Percentiles rank a stretch among this genome's conserved stretches.
phyloP scores from a whole-genome alignment of 2,329 filamentous ascomycete species.

The Diaporthe helianthi region DNA sequence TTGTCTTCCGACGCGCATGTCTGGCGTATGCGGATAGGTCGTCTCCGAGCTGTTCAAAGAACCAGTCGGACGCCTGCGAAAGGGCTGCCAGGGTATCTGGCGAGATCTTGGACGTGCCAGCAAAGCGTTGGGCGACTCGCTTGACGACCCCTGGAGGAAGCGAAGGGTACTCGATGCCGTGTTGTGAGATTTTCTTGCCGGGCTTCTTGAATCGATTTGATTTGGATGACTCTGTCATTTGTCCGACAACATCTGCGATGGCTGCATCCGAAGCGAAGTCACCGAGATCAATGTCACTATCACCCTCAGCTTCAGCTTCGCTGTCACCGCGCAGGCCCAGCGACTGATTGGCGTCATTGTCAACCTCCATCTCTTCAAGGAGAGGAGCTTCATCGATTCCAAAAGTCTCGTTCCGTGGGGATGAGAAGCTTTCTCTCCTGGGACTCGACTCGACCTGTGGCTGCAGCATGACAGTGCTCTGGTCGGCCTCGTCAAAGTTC shows the following conservation, averaged over 20 bases:
- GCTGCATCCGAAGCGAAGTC: constrained; percentile 13
- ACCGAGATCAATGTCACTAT: constrained; percentile 37
- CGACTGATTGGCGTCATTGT: neutral
- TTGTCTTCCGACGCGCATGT: constrained; percentile 83
- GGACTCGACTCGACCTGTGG: constrained; percentile 40
- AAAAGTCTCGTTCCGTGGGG: constrained; percentile 41
- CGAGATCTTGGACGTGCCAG: constrained; percentile 73
- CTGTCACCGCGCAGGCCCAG: constrained; percentile 26
- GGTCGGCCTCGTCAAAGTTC: constrained; percentile 52
- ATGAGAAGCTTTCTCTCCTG: constrained; percentile 35
- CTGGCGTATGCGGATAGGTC: constrained; percentile 81
- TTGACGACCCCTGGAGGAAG: constrained; percentile 78
- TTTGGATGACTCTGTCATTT: constrained; percentile 14
- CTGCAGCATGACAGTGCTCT: constrained; percentile 60
- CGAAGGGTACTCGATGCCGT: constrained; percentile 78
- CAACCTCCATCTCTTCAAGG: constrained; percentile 1
- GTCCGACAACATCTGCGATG: neutral
- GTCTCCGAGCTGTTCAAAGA: constrained; percentile 85
- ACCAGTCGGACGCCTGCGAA: constrained; percentile 85
- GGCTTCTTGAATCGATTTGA: constrained; percentile 45
- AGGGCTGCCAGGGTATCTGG: constrained; percentile 78
- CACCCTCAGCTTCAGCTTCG: constrained; percentile 25
- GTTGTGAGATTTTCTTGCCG: constrained; percentile 66
- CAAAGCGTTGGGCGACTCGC: constrained; percentile 73
- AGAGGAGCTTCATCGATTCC: constrained; percentile 30